Conservation (phyloP, 2,329 filamentous ascomycete species). For the Aspergillus udagawae region DNA sequence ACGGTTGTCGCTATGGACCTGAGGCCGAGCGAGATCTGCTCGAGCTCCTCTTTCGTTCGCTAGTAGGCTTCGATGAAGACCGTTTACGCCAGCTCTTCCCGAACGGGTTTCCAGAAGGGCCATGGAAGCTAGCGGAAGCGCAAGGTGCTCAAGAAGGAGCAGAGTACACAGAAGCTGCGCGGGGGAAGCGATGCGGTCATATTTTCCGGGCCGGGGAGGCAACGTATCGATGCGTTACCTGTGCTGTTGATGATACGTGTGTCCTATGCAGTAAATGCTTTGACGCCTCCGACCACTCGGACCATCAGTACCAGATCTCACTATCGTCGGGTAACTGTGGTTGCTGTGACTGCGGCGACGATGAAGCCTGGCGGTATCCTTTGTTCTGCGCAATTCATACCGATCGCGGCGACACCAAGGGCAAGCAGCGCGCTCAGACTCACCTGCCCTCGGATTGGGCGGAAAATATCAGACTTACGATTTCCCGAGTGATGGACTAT, state of each 20-base stretch:
- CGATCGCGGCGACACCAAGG: slow-evolving; percentile 49
- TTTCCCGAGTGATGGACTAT: slow-evolving; percentile 83
- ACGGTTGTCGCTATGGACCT: slow-evolving; percentile 71
- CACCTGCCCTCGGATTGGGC: slow-evolving; percentile 71
- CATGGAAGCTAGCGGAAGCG: slow-evolving; percentile 76
- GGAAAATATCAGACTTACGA: slow-evolving; percentile 76
- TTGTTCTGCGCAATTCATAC: slow-evolving; percentile 90
- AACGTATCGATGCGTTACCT: slow-evolving; percentile 91
- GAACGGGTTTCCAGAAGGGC: slow-evolving; percentile 59
- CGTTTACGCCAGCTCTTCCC: slow-evolving; percentile 81
- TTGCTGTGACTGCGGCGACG: slow-evolving; percentile 95
- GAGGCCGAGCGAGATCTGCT: slow-evolving; percentile 69
- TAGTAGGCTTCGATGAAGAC: slow-evolving; percentile 70
- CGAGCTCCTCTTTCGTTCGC: slow-evolving; percentile 77
- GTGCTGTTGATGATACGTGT: slow-evolving; percentile 90
- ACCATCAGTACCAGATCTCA: slow-evolving; percentile 84
- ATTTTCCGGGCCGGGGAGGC: slow-evolving; percentile 95
- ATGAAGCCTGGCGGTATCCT: slow-evolving; percentile 86
- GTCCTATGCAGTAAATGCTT: slow-evolving; percentile 93
- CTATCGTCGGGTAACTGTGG: slow-evolving; percentile 88
- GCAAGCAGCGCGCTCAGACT: slow-evolving; percentile 55
- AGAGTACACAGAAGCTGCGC: slow-evolving; percentile 87
- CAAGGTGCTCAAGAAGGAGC: slow-evolving; percentile 92
- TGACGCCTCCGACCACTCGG: slow-evolving; percentile 89
- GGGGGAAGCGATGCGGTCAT: slow-evolving; percentile 92